These are phyloP conservation scores for Cenococcum geophilum DNA, from an alignment of 495 filamentous ascomycete species.

Conservation along the genomic window DNA sequence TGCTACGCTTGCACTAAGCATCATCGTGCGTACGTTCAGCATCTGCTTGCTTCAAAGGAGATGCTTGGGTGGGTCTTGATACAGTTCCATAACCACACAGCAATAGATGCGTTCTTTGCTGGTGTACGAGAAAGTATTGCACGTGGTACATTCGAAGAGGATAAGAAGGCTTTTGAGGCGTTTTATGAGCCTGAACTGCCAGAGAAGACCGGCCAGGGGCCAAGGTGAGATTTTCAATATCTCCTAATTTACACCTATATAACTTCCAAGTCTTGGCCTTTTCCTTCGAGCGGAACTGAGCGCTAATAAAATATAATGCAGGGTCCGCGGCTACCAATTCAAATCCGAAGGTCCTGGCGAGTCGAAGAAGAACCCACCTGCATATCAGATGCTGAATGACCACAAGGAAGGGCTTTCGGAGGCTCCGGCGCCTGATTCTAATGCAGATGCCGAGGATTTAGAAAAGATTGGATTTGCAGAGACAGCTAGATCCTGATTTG, in stretches of 20 bases:
- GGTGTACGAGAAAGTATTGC: conserved; percentile 57
- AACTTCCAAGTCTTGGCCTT: too few species aligned
- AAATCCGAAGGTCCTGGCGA: conserved; percentile 60
- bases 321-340: conserved; percentile 78
- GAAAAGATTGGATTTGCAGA: conserved; percentile 58
- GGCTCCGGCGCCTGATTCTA: conserved; percentile 45
- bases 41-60: conserved; percentile 80
- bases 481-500: conserved; percentile 4
- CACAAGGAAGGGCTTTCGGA: conserved; percentile 47
- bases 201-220: conserved; percentile 65
- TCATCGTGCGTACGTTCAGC: conserved; percentile 79
- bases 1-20: conserved; percentile 85
- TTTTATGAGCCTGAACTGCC: conserved; percentile 66
- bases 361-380: conserved; percentile 59
- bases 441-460: conserved; percentile 49
- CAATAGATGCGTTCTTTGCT: conserved; percentile 67
- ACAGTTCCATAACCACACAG: conserved; percentile 79
- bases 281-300: neutral
- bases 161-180: conserved; percentile 49
- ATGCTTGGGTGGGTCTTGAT: conserved; percentile 94
- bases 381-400: conserved; percentile 55
- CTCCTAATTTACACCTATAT: too few species aligned
- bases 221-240: conserved; percentile 46
- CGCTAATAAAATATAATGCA: conserved; percentile 22
- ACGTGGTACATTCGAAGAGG: conserved; percentile 56